Conservation (phyloP, 2,329 filamentous ascomycete genomes). For the Spiromastix sp. region DNA sequence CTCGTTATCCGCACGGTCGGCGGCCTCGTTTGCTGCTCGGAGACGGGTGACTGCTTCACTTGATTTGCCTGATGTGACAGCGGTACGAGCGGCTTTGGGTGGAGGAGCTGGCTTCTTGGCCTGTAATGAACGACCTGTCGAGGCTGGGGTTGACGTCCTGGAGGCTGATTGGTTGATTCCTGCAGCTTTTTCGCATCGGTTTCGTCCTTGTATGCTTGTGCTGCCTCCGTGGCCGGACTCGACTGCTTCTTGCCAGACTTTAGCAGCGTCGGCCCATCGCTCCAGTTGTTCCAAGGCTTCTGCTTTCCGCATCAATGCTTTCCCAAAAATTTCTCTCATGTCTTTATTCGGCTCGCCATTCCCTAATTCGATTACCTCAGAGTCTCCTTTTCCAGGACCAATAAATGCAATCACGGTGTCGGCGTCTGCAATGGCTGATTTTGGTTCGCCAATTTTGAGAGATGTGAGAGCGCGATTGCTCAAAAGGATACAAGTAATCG, state of each 20-base stretch:
- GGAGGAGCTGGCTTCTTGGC: conserved; percentile 19
- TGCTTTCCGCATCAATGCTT: conserved; percentile 86
- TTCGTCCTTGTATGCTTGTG: conserved; percentile 72
- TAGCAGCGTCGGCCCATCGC: conserved; percentile 75
- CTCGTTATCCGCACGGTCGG: conserved; percentile 81
- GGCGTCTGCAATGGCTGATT: conserved; percentile 74
- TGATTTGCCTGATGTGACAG: conserved; percentile 32
- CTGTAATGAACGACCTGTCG: conserved; percentile 19
- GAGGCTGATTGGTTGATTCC: conserved; percentile 50
- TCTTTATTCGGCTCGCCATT: conserved; percentile 59
- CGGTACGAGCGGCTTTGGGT: conserved; percentile 32
- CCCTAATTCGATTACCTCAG: conserved; percentile 64
- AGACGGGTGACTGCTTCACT: conserved; percentile 74
- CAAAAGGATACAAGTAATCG: conserved; percentile 75
- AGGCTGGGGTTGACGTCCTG: conserved; percentile 31
- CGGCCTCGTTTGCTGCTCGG: conserved; percentile 72
- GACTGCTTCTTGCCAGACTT: conserved; percentile 72
- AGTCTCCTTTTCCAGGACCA: conserved; percentile 65
- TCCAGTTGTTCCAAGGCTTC: conserved; percentile 94
- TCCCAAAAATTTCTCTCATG: conserved; percentile 89
- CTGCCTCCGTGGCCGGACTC: conserved; percentile 78
- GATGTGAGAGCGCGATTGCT: conserved; percentile 86
- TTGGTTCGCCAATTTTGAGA: conserved; percentile 85
- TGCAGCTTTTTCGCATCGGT: conserved; percentile 80
- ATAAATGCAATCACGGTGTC: conserved; percentile 73